Percentiles rank a stretch among this genome's conserved stretches.
Evolutionary conservation across 2,329 filamentous ascomycete species (phyloP).

Genomic region (Trichoderma cornu-damae): DNA sequence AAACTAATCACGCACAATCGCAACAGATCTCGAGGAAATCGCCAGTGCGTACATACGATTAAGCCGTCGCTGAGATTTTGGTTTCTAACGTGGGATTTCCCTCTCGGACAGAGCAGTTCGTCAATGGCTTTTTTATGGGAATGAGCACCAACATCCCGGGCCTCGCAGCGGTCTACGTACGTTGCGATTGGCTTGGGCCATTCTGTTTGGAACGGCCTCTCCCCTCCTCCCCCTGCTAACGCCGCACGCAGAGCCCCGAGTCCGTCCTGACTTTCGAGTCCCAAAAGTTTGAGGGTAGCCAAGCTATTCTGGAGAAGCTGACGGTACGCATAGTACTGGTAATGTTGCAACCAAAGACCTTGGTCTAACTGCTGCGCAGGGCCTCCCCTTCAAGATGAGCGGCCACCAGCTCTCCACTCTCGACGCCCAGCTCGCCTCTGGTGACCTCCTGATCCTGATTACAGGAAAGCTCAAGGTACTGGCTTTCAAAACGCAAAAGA

Average conservation of each 20-base stretch:
- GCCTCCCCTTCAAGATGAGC: slow-evolving; percentile 75
- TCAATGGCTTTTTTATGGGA: slow-evolving; percentile 77
- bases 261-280: slow-evolving; percentile 96
- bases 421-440: slow-evolving; percentile 75
- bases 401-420: slow-evolving; percentile 70
- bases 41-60: slow-evolving; percentile 39
- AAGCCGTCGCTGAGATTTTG: neutral
- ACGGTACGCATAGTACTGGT: slow-evolving; percentile 48
- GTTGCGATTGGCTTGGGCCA: slow-evolving; percentile 29
- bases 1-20: slow-evolving; percentile 22
- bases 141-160: slow-evolving; percentile 23
- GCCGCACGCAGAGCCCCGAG: slow-evolving; percentile 27
- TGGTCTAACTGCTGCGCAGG: slow-evolving; percentile 41
- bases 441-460: slow-evolving; percentile 78
- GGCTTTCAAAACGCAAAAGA: neutral
- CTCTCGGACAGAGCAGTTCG: slow-evolving; percentile 68
- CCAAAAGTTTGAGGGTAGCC: slow-evolving; percentile 56
- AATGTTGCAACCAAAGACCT: neutral
- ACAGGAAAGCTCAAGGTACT: slow-evolving; percentile 77
- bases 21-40: slow-evolving; percentile 41
- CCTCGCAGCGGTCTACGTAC: slow-evolving; percentile 66
- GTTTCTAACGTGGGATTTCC: slow-evolving; percentile 8
- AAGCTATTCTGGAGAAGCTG: slow-evolving; percentile 73
- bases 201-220: too few relatives aligned
- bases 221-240: too few relatives aligned